Evolutionary conservation across 73 alveolate species (phyloP), one percentile per base, ranked within the genome.

Genomic region (Blepharisma stoltei): DNA sequence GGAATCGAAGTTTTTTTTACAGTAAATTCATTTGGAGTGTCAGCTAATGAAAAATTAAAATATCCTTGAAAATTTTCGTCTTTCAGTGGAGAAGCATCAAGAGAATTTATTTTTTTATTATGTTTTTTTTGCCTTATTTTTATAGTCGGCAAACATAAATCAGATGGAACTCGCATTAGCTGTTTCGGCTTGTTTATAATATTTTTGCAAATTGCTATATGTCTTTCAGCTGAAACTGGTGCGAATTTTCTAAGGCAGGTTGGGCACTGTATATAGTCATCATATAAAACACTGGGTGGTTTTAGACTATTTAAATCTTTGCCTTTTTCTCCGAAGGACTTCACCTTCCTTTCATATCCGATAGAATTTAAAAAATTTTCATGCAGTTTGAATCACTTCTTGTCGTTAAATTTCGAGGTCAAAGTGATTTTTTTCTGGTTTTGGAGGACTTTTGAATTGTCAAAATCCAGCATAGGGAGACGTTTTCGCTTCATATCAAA

Each of bases 241-340:
- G 81, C 85, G 55, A 77, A 86, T 44, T 77, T 82, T 60, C 94
- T 83, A 6, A 1, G 45, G 45, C 94, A 87, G 54, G 78, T 73
- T 6, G 86, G 86, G 70, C 94, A 87, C 21, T 25, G 54, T 6
- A 87, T 83, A 18, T 68, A 43, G 32, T 86, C 89, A 37, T 76
- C 87, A 69, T 60, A 60, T 9, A 70, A 47, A 52, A 54, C 78
- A 43, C 52, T 1, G 11, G 82, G 25, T 6, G 88, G 89, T 60
- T 60, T 60, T 1, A 60, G 23, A 9, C 45, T 25, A 9, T 14
- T 25, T 18, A 38, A 9, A 25, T 38, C 23, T 14, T 20, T 14
- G 6, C 97, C 97, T 67, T 84, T 87, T 54, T 88, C 93, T 66
- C 81, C 86, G 20, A 88, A 48, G 47, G 77, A 23, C 45, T 79